Base-by-base conservation (phyloP, 768 basidiomycete species). In the Amanita rubescens region DNA sequence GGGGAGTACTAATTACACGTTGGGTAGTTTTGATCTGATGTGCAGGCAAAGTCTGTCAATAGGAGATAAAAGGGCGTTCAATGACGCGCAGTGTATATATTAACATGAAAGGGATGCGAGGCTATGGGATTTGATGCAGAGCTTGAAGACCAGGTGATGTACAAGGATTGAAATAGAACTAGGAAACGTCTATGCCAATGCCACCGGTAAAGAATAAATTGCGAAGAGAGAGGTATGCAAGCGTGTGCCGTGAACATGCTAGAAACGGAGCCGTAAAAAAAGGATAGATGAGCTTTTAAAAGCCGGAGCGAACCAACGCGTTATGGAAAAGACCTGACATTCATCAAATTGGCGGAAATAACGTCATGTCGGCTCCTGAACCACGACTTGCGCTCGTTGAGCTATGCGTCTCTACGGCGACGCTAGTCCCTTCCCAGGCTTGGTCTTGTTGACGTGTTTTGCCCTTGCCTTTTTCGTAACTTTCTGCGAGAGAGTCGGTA, bases 391-490 rank as follows among this genome's bases (percentile, higher is more conserved):
- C 48, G 34, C 43, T 20, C 4, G 8, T 19, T 17, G 30, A 8
- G 11, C 51, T 35, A n/a, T n/a, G n/a, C 27, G 41, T 37, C 20
- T 14, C 51, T 5, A 44, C 27, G 27, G 39, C 8, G 14, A 15
- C 8, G 22, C 32, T 33, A 32, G 43, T 33, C 27, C 44, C 51
- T 63, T 61, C 54, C 59, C 64, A 57, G 63, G 66, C 56, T 66
- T 71, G 56, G 66, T 68, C 73, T 70, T 65, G 68, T 62, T 79
- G 80, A 57, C 73, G 70, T 48, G 75, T 74, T 69, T 81, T 87
- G 42, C 82, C 84, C 62, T 86, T 85, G 30, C 80, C 82, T 58
- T 81, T 85, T 59, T 80, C 79, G 60, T 71, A 71, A 50, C 63
- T 63, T n/a, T 59, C 50, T 14, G 67, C 57, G 12, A 67, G 59